Base-by-base conservation (phyloP, 2,329 filamentous ascomycete genomes). In the Aspergillus transmontanensis region DNA sequence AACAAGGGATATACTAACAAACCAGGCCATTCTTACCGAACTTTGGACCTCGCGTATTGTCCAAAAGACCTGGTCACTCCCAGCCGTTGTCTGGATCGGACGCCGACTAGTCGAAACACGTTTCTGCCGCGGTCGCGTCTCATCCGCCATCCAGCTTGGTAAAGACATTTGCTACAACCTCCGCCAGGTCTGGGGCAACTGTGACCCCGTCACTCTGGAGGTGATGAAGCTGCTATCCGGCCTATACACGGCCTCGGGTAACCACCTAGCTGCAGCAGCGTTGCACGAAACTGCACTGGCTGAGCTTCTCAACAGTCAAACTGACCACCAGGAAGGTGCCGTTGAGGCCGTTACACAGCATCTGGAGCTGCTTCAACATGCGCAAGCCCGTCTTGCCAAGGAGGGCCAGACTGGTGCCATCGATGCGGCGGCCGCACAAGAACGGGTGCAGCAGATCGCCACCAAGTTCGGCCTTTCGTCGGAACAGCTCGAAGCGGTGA, bases 141-240 rank as follows among this genome's bases (percentile, higher is more conserved):
- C 80, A 64, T 75, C 76, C 3, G 78, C 81, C 12, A 77, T 81
- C 48, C 76, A 78, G 57, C 80, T 86, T 2, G 82, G 80, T 71
- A 84, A 84, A 68, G 82, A 84, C 69, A 85, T 86, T 61, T 82
- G 81, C 45, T 86, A 86, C 77, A 86, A 86, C 69, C 77, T 85
- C 65, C 81, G 82, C 12, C 82, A 84, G 26, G 83, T 83, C 6
- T 83, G 83, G 72, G 84, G 84, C 4, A 78, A 79, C 34, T 78
- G 79, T 10, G 79, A 84, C 51, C 76, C 77, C 0, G 75, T 81
- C 32, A 84, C 83, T 0, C 70, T 85, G 58, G 80, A 84, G 59
- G 81, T 83, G 67, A 83, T 79, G 64, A 80, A 81, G 66, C 74
- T 85, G 12, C 79, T 86, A 6, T 82, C 82, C 0, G 75, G 81